Conservation (phyloP, 257 asterid genomes). For the Paulownia fortunei region DNA sequence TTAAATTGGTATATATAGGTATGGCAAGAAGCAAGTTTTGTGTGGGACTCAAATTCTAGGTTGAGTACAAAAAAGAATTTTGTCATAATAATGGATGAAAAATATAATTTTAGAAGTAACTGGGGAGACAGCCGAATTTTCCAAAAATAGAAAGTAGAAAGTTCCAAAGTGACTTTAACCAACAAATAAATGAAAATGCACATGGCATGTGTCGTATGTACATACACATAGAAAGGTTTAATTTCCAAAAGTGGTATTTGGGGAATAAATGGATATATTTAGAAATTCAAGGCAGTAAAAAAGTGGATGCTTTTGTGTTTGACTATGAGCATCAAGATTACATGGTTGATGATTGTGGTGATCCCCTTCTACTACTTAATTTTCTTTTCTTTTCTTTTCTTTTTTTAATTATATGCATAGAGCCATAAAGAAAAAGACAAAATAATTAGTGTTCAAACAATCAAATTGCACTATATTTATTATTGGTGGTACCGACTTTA, state of each 20-base stretch:
- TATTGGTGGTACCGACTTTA: no score
- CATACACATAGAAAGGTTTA: neutral
- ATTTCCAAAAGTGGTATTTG: neutral
- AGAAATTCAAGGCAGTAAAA: neutral
- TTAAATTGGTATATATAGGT: neutral
- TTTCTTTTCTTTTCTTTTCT: no score
- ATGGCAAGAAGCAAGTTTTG: neutral
- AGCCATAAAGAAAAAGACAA: neutral
- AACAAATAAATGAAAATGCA: neutral
- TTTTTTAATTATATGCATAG: neutral
- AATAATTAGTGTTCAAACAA: no score
- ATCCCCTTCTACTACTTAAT: neutral
- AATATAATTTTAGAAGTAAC: neutral
- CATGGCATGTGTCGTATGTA: neutral
- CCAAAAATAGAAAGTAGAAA: neutral
- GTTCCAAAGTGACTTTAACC: neutral
- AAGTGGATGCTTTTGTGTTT: neutral
- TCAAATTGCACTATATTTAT: no score
- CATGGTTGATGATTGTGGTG: neutral
- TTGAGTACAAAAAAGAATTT: neutral
- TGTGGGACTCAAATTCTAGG: slow-evolving; percentile 4
- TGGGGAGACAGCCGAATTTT: neutral
- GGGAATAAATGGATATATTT: neutral
- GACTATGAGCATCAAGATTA: neutral
- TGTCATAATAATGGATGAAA: neutral